phyloP scores from a whole-genome alignment of 306 rosid species.

The Urtica urens region DNA sequence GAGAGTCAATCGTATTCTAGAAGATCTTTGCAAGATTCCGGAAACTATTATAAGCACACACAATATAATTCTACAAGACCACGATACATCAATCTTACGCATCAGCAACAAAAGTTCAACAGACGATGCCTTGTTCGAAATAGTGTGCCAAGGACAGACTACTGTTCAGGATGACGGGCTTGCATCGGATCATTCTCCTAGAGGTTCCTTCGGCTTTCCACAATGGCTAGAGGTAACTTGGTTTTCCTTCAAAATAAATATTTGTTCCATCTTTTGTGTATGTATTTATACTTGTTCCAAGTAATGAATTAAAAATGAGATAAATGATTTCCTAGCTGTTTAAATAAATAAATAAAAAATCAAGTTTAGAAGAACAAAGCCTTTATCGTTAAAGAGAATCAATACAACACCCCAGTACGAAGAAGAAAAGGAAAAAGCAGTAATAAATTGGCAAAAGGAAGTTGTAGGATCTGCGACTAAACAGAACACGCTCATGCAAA shows the following conservation, averaged over 20 bases:
- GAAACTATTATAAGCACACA: conserved; percentile 89
- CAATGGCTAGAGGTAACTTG: conserved; percentile 88
- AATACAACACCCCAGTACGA: too few relatives aligned
- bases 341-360: too few relatives aligned
- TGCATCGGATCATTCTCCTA: conserved; percentile 40
- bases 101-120: conserved; percentile 63
- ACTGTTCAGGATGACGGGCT: conserved; percentile 40
- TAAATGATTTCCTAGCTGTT: too few relatives aligned
- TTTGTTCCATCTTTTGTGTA: too few relatives aligned
- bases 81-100: conserved; percentile 75
- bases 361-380: too few relatives aligned
- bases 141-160: conserved; percentile 69
- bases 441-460: too few relatives aligned
- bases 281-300: too few relatives aligned
- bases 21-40: conserved; percentile 61
- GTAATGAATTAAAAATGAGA: too few relatives aligned
- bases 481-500: too few relatives aligned
- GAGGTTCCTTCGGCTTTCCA: conserved; percentile 87
- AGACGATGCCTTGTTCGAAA: conserved; percentile 56
- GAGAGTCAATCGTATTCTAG: conserved; percentile 41
- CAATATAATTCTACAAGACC: conserved; percentile 85
- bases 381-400: too few relatives aligned
- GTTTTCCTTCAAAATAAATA: not conserved
- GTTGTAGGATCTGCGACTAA: too few relatives aligned
- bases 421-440: too few relatives aligned